Base-by-base conservation (phyloP, 768 basidiomycete species). In the Tylopilus subfusipes region DNA sequence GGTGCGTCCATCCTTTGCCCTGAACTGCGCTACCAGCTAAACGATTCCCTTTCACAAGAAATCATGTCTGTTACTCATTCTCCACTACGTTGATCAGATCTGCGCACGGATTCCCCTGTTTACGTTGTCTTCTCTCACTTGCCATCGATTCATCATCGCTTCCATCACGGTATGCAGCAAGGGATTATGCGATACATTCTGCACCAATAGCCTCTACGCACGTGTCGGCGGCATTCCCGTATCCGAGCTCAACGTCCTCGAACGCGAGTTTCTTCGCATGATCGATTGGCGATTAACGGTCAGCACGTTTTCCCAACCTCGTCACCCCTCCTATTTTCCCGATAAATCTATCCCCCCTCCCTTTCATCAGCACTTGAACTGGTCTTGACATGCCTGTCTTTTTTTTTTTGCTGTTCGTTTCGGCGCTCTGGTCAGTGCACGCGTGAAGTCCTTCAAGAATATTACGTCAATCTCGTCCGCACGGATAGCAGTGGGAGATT, bases 261-360 rank as follows among this genome's bases (percentile, higher is more conserved):
- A 99, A 75, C 80, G 91, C 69, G 96, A 98, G 71, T 94, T 99
- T 70, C 82, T 98, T 48, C 78, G 78, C 53, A 85, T 86, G 67
- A 93, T 97, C 53, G 93, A 97, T 66, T 99, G 97, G 96, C 81
- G 86, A 63, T 77, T 99, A 68, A 92, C 85, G 77, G 96, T 97
- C 75, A 82, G 86, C 73, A 73, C 47, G 57, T 69, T 73, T 70
- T 54, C 38, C 50, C 51, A 29, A 21, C 46, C 53, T 29, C 44
- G 13, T 54, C 40, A 55, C 59, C 56, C 54, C 50, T 55, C 55
- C 47, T n/a, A 6, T 57, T 52, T 49, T 50, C 48, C 47, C 42
- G 24, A 48, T 34, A 30, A n/a, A 42, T 33, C 24, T 24, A 31
- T 38, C 30, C 29, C 2, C 19, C 40, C 27, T 2, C 25, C 24